Conservation (phyloP, 305 asterid genomes). For the Solanum hybrid region DNA sequence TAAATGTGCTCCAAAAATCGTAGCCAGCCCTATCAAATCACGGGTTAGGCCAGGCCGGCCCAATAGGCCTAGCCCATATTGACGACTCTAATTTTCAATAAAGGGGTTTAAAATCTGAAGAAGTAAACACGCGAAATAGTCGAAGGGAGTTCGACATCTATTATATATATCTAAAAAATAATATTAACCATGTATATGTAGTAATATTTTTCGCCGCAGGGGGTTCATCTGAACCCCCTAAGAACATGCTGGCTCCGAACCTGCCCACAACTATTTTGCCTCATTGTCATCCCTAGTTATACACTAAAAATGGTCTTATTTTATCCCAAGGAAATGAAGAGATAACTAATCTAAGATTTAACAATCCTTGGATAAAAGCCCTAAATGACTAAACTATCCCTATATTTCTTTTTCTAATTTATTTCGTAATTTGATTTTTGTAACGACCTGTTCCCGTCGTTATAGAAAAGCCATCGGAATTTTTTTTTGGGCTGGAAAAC, state of each 20-base stretch:
- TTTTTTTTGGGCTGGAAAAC: fast-evolving
- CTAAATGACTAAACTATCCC: no score
- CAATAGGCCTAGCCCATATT: no score
- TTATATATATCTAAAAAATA: no score
- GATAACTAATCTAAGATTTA: not conserved
- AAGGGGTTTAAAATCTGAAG: not conserved
- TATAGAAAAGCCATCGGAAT: no score
- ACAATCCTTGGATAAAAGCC: not conserved
- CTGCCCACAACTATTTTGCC: not conserved
- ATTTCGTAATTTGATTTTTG: not conserved
- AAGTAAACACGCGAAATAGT: no score
- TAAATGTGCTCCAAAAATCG: no score
- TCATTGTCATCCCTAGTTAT: not conserved
- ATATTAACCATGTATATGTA: not conserved
- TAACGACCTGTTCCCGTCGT: no score
- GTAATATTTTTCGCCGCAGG: not conserved
- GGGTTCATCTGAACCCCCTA: not conserved
- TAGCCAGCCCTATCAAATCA: no score
- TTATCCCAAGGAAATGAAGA: not conserved
- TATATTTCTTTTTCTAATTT: not conserved
- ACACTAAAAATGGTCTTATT: not conserved
- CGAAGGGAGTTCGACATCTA: not conserved
- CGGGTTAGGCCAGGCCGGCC: no score
- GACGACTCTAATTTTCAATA: no score
- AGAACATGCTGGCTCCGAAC: not conserved